Evolutionary conservation across 257 asterid genomes (phyloP).

Genomic region (Solanum ossicruentum): DNA sequence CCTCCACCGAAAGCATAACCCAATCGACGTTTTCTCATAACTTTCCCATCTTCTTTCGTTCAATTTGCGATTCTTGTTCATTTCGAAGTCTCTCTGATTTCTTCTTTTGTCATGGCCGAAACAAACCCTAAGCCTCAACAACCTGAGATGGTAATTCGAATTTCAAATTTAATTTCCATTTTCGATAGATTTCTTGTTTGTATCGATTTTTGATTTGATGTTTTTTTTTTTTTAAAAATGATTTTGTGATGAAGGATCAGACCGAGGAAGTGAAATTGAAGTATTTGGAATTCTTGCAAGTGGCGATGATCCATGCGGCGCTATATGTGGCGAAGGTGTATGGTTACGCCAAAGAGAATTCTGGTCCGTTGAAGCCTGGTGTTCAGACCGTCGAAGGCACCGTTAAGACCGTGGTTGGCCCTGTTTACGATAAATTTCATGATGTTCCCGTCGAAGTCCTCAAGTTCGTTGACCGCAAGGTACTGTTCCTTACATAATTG

Average conservation of each 20-base stretch:
- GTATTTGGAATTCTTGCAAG: constrained; percentile 68
- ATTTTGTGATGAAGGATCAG: constrained; percentile 6
- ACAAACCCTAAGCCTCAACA: constrained; percentile 4
- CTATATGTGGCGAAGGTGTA: constrained; percentile 49
- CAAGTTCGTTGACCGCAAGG: constrained; percentile 87
- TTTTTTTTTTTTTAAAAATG: no score
- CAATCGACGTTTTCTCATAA: not conserved
- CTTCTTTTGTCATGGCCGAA: constrained; percentile 6
- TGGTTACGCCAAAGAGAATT: constrained; percentile 61
- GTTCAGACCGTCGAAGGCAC: constrained; percentile 77
- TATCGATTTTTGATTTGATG: not conserved
- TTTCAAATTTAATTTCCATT: not conserved
- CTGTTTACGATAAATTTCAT: constrained; percentile 54
- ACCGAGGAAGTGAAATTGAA: constrained; percentile 53
- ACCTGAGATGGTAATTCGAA: constrained; percentile 8
- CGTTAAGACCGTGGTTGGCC: constrained; percentile 67
- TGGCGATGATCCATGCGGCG: constrained; percentile 39
- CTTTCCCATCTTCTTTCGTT: not conserved
- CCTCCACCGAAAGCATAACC: not conserved
- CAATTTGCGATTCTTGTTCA: not conserved
- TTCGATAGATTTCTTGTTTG: not conserved
- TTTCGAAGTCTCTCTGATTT: not conserved
- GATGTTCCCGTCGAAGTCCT: constrained; percentile 49
- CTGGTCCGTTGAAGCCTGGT: constrained; percentile 83
- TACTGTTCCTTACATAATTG: not conserved